Conservation (phyloP, 768 basidiomycete genomes). For the Amanita subjunquillea region DNA sequence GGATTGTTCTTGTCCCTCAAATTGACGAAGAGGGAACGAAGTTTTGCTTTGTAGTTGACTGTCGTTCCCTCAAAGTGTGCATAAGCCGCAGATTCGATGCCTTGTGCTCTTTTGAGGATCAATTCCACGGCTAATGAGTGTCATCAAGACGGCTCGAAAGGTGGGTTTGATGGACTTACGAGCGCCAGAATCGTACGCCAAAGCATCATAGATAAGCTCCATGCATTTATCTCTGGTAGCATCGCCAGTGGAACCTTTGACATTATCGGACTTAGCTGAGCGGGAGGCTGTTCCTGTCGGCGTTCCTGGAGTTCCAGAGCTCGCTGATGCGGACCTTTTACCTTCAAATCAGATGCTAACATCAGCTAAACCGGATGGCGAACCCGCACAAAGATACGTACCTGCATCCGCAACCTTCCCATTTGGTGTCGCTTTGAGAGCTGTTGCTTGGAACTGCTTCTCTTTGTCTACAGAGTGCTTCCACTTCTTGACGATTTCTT, state of each 20-base stretch:
- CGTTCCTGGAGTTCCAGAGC: conserved; percentile 30
- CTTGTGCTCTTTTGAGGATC: conserved; percentile 55
- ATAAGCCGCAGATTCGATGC: conserved; percentile 61
- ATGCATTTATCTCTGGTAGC: conserved; percentile 78
- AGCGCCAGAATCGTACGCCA: conserved; percentile 77
- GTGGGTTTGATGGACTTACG: conserved; percentile 44
- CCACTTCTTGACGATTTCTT: conserved; percentile 89
- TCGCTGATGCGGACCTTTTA: conserved; percentile 22
- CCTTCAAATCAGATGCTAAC: conserved; percentile 8
- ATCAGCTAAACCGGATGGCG: not conserved
- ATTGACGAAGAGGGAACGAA: conserved; percentile 85
- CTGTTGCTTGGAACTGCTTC: conserved; percentile 19
- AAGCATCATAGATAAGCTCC: conserved; percentile 85
- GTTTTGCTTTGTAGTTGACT: conserved; percentile 59
- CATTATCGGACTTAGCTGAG: conserved; percentile 61
- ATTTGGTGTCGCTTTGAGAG: conserved; percentile 9
- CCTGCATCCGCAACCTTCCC: conserved; percentile 22
- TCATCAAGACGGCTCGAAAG: not conserved
- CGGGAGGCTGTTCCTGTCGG: conserved; percentile 28
- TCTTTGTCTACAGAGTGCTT: conserved; percentile 78
- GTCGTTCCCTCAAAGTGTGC: conserved; percentile 33
- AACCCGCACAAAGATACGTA: not conserved
- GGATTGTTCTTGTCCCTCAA: conserved; percentile 95
- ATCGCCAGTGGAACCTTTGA: conserved; percentile 55
- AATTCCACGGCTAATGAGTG: conserved; percentile 50